Evolutionary conservation across 2,329 filamentous ascomycete genomes (phyloP).

Genomic region (Epichloe gansuensis): DNA sequence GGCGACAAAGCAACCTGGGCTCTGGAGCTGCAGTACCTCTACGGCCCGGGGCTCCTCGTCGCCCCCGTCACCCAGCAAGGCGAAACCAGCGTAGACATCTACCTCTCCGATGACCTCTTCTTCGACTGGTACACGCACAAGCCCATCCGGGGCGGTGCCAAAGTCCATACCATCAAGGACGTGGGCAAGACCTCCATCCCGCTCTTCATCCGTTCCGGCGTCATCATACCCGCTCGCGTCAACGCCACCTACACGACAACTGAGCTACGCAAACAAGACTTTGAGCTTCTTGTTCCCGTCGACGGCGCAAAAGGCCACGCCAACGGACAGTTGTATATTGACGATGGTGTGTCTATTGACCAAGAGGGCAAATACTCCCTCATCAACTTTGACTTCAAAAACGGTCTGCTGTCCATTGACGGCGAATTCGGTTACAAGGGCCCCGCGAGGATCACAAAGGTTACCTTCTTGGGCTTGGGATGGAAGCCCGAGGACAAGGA

Average conservation of each 20-base stretch:
- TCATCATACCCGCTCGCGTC: constrained; percentile 48
- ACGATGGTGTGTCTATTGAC: constrained; percentile 58
- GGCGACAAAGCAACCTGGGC: constrained; percentile 30
- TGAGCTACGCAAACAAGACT: constrained; percentile 49
- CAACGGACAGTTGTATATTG: constrained; percentile 56
- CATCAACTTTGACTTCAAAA: constrained; percentile 46
- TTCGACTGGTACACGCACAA: constrained; percentile 40
- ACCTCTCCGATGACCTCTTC: constrained; percentile 36
- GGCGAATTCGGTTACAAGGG: constrained; percentile 42
- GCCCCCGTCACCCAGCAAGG: constrained; percentile 34
- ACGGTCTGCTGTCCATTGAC: constrained; percentile 34
- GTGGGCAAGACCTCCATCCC: constrained; percentile 40
- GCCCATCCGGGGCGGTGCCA: constrained; percentile 27
- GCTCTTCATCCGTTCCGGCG: constrained; percentile 53
- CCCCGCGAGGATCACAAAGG: constrained; percentile 29
- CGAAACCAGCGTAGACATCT: constrained; percentile 30
- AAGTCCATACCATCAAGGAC: constrained; percentile 20
- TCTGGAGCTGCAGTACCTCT: constrained; percentile 38
- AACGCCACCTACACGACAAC: constrained; percentile 49
- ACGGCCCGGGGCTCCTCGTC: constrained; percentile 34
- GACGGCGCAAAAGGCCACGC: constrained; percentile 46
- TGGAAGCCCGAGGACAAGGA: neutral
- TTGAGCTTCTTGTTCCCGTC: constrained; percentile 58
- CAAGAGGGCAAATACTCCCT: constrained; percentile 39
- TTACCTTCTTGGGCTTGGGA: constrained; percentile 34